Evolutionary conservation across 2,329 filamentous ascomycete species (phyloP), one percentile per base, ranked within the genome.

Genomic region (Sclerotinia trifoliorum): DNA sequence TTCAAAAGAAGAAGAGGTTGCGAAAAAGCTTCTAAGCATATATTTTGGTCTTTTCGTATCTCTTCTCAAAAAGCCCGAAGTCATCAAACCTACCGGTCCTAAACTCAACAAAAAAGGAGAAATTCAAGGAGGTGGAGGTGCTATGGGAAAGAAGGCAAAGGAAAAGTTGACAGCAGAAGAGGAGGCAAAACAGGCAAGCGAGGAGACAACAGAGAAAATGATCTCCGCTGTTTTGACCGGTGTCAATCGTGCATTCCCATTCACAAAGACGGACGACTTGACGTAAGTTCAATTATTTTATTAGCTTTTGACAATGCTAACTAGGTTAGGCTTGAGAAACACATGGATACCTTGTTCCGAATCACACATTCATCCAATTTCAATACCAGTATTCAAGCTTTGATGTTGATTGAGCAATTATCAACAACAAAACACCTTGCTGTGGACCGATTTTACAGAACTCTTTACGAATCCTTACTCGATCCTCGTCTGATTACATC

Each of bases 341-440:
- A 99, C 76, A 86, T 99, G 68, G 91, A 98, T 77, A 97, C 94
- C 3, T 85, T 99, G 35, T 99, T 97, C 85, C 90, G 88, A 75
- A 95, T 99, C 75, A 96, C 95, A 0, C 95, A 99, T 80, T 98
- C 94, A 0, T 93, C 94, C 68, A 99, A 99, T 79, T 98, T 99
- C 85, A 99, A 98, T 81, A 99, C 95, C 0, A 95, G 93, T 77
- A 92, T 99, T 49, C 95, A 99, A 80, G 94, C 95, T 46, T 85
- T 99, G 72, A 90, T 97, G 81, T 83, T 99, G 60, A 96, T 99
- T 73, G 95, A 98, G 78, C 95, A 98, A 78, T 86, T 99, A 39
- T 92, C 93, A 0, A 84, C 88, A 1, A 87, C 89, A 3, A 93
- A 95, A 77, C 90, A 94, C 75, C 84, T 94, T 66, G 90, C 90